A percentile compares a stretch with the other conserved stretches of the same genome.
Evolutionary conservation across 345 rosid genomes (phyloP).

Genomic region (Adansonia digitata): DNA sequence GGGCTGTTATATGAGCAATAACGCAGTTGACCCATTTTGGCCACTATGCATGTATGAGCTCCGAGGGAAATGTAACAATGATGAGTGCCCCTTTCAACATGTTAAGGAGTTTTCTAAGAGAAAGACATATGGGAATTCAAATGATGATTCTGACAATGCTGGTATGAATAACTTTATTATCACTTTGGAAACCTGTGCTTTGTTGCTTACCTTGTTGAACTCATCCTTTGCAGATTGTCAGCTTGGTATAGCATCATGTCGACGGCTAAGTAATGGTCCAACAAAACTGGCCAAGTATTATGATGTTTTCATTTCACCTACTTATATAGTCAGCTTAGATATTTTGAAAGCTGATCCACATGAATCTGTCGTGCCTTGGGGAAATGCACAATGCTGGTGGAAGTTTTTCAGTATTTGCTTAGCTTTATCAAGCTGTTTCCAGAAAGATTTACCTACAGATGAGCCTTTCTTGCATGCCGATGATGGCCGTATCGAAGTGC

Average conservation of each 20-base stretch:
- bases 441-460: slow-evolving; percentile 42
- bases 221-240: slow-evolving; percentile 47
- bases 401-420: slow-evolving; percentile 68
- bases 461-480: slow-evolving; percentile 34
- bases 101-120: slow-evolving; percentile 44
- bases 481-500: slow-evolving; percentile 71
- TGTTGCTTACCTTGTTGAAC: slow-evolving; percentile 14
- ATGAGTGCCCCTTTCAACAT: slow-evolving; percentile 94
- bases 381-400: slow-evolving; percentile 55
- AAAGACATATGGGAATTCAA: slow-evolving; percentile 27
- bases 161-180: slow-evolving; percentile 27
- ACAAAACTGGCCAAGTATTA: slow-evolving; percentile 28
- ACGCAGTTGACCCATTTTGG: slow-evolving; percentile 69
- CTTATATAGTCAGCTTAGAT: slow-evolving; percentile 75
- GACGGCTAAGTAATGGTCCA: slow-evolving; percentile 23
- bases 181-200: slow-evolving; percentile 10
- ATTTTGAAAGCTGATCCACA: slow-evolving; percentile 50
- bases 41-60: slow-evolving; percentile 90
- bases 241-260: slow-evolving; percentile 27
- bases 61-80: slow-evolving; percentile 94
- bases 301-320: slow-evolving; percentile 43
- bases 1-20: slow-evolving; percentile 46
- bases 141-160: slow-evolving; percentile 31
- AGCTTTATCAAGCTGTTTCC: slow-evolving; percentile 49
- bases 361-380: slow-evolving; percentile 46